These are phyloP conservation scores for Hyaloscypha variabilis DNA, from an alignment of 495 filamentous ascomycete genomes.

Conservation along the genomic window DNA sequence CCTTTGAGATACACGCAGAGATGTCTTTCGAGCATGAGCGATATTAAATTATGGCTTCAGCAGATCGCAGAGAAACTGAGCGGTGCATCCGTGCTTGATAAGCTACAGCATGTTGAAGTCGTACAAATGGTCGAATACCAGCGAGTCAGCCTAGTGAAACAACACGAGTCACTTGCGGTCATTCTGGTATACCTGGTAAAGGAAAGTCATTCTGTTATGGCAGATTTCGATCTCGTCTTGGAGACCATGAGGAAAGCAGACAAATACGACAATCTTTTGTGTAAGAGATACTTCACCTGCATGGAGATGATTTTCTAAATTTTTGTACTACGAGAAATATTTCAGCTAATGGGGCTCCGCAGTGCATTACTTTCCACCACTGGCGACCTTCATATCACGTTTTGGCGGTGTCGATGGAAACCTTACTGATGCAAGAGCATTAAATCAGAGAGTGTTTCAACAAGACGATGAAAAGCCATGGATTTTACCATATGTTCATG, in stretches of 20 bases:
- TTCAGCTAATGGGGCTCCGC: constrained; percentile 28
- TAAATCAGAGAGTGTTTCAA: constrained; percentile 68
- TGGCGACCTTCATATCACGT: constrained; percentile 70
- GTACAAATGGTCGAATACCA: constrained; percentile 75
- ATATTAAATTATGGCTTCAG: constrained; percentile 72
- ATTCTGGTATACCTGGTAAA: constrained; percentile 78
- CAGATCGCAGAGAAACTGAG: constrained; percentile 71
- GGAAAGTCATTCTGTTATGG: constrained; percentile 63
- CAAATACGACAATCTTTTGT: constrained; percentile 64
- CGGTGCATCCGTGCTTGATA: constrained; percentile 68
- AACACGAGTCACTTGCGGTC: constrained; percentile 85
- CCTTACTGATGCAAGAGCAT: constrained; percentile 64
- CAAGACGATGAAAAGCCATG: constrained; percentile 66
- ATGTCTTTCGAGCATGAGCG: constrained; percentile 72
- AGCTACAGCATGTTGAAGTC: constrained; percentile 56
- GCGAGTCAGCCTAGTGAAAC: constrained; percentile 69
- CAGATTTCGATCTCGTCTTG: constrained; percentile 74
- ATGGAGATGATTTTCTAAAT: too few relatives aligned
- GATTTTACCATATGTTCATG: constrained; percentile 72
- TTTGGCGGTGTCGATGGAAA: constrained; percentile 68
- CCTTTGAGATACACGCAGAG: constrained; percentile 57
- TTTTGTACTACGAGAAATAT: too few relatives aligned
- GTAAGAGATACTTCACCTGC: constrained; percentile 16
- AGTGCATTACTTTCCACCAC: constrained; percentile 80
- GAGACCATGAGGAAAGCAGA: constrained; percentile 66